Percentiles rank a stretch among this genome's conserved stretches.
Evolutionary conservation across 2,329 filamentous ascomycete genomes (phyloP).

Genomic region (Aspergillus terreus): DNA sequence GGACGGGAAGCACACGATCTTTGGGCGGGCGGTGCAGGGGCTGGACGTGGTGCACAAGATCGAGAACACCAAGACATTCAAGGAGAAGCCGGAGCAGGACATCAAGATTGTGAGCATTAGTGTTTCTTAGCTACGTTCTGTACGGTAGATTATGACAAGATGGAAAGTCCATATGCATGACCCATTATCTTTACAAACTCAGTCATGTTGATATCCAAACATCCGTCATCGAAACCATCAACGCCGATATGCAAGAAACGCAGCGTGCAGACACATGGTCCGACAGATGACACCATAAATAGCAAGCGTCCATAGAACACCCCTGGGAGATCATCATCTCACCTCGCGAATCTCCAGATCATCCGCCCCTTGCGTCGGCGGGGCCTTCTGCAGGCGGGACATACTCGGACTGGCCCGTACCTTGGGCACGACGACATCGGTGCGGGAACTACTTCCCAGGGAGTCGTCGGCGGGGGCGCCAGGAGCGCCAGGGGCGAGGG

Average conservation of each 20-base stretch:
- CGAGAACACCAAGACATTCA: slow-evolving; percentile 80
- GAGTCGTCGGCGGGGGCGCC: slow-evolving; percentile 16
- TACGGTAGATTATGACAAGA: slow-evolving; percentile 20
- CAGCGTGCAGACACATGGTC: too few relatives aligned
- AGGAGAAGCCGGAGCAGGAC: slow-evolving; percentile 94
- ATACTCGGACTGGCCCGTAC: slow-evolving; percentile 11
- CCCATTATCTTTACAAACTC: not conserved
- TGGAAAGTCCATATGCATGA: not conserved
- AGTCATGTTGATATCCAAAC: not conserved
- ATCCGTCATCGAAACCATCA: not conserved
- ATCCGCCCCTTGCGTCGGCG: slow-evolving; percentile 13
- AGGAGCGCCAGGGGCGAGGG: not conserved
- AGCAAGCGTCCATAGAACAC: too few relatives aligned
- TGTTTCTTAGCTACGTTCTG: slow-evolving; percentile 15
- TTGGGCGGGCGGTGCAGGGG: slow-evolving; percentile 83
- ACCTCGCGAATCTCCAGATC: slow-evolving; percentile 24
- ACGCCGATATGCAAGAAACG: not conserved
- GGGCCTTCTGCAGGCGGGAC: slow-evolving; percentile 22
- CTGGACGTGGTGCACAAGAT: slow-evolving; percentile 95
- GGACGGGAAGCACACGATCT: slow-evolving; percentile 94
- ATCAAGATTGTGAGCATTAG: slow-evolving; percentile 92
- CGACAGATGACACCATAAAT: too few relatives aligned
- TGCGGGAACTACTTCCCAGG: slow-evolving; percentile 27
- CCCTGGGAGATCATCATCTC: not conserved
- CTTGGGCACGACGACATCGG: slow-evolving; percentile 18